These are phyloP conservation scores for Cordia subcordata DNA, from an alignment of 257 asterid genomes.

Conservation along the genomic window DNA sequence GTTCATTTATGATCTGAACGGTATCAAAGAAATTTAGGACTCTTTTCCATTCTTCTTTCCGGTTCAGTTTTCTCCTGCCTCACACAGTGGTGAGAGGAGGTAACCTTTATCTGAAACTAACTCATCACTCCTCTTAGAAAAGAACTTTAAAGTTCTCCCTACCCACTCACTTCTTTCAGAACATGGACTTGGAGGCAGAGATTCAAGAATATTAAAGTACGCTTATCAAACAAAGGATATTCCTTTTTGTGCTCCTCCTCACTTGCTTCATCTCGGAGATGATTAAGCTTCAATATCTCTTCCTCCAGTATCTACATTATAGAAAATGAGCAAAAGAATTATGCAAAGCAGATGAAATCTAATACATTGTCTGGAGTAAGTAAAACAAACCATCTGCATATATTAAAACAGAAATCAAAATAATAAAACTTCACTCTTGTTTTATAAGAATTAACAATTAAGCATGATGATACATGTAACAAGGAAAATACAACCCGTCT, in stretches of 20 bases:
- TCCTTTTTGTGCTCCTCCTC: conserved; percentile 19
- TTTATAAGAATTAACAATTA: too few relatives aligned
- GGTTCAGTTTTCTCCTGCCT: too few relatives aligned
- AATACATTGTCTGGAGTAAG: not conserved
- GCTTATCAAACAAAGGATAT: not conserved
- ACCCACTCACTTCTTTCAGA: not conserved
- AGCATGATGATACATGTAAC: too few relatives aligned
- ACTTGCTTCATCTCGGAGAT: conserved; percentile 57
- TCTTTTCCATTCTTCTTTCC: too few relatives aligned
- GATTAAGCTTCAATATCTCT: conserved; percentile 45
- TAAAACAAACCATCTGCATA: not conserved
- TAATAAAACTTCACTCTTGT: too few relatives aligned
- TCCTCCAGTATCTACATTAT: conserved; percentile 43
- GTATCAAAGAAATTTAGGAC: too few relatives aligned
- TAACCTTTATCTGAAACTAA: too few relatives aligned
- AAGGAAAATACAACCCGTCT: too few relatives aligned
- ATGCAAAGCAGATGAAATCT: not conserved
- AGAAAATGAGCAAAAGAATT: conserved; percentile 19
- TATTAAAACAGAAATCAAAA: too few relatives aligned
- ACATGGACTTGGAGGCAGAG: not conserved
- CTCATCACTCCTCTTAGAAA: too few relatives aligned
- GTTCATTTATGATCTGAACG: too few relatives aligned
- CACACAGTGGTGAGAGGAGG: too few relatives aligned
- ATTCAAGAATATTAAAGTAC: not conserved
- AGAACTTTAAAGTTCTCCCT: not conserved